phyloP scores from a whole-genome alignment of 78 protist genomes.

The Tieghemostelium lacteum region DNA sequence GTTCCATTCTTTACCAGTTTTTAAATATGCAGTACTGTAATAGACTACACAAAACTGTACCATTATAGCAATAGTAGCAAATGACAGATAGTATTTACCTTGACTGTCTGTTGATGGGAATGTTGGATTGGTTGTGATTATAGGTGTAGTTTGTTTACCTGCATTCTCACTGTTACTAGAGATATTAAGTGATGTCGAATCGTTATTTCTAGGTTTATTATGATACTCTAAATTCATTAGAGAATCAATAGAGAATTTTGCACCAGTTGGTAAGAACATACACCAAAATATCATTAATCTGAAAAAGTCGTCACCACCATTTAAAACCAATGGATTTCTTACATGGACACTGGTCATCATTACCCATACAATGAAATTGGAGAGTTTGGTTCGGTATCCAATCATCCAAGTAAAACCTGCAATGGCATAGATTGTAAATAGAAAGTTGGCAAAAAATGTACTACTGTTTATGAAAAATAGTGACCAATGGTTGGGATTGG shows the following conservation, averaged over 20 bases:
- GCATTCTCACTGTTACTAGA: neutral
- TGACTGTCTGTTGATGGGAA: conserved; percentile 42
- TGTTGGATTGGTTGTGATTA: no score
- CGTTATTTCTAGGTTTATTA: neutral
- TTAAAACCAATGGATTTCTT: conserved; percentile 51
- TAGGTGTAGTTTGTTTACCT: no score
- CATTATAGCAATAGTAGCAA: conserved; percentile 18
- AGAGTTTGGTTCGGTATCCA: conserved; percentile 1
- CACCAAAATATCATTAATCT: conserved; percentile 51
- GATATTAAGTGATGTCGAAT: neutral
- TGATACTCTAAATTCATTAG: conserved; percentile 13
- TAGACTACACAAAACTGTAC: conserved; percentile 28
- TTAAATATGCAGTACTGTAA: conserved; percentile 19
- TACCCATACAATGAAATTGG: conserved; percentile 11
- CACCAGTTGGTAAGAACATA: conserved; percentile 43
- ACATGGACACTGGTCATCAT: conserved; percentile 28
- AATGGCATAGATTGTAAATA: neutral
- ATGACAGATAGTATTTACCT: conserved; percentile 23
- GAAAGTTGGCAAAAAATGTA: neutral
- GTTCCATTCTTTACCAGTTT: conserved; percentile 59
- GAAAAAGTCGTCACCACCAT: conserved; percentile 75
- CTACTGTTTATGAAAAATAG: conserved; percentile 6
- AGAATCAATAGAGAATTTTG: conserved; percentile 37
- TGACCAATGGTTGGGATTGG: conserved; percentile 38
- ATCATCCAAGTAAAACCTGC: neutral